Evolutionary conservation across 1,284 basidiomycete species (phyloP).

Genomic region (Sanghuangporus baumii): DNA sequence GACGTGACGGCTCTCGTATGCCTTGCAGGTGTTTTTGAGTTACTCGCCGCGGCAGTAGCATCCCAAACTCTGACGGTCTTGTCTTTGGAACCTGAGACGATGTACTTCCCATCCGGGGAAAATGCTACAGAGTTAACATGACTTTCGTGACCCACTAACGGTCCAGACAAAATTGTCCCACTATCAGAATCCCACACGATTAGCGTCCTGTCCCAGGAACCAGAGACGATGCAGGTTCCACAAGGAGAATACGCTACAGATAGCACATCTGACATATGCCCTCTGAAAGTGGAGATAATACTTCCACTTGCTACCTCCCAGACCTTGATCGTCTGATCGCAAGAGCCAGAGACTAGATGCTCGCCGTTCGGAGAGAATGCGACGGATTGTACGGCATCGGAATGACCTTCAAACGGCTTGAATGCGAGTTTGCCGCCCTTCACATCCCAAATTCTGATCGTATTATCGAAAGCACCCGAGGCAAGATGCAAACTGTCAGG

Average conservation of each 20-base stretch:
- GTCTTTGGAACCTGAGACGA: background rate
- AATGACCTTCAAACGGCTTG: slow-evolving; percentile 8
- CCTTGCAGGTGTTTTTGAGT: background rate
- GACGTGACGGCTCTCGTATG: background rate
- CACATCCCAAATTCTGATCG: slow-evolving; percentile 17
- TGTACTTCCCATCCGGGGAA: background rate
- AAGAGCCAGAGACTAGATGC: background rate
- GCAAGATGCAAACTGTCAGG: background rate
- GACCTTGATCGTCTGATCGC: slow-evolving; percentile 15
- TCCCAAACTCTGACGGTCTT: slow-evolving; percentile 1
- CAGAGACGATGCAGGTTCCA: slow-evolving; percentile 8
- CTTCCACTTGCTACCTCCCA: slow-evolving; percentile 13
- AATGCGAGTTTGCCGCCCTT: background rate
- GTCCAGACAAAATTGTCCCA: background rate
- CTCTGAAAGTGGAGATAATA: background rate
- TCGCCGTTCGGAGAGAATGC: slow-evolving; percentile 3
- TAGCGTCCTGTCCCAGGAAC: slow-evolving; percentile 5
- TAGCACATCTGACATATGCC: slow-evolving; percentile 2
- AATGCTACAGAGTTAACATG: background rate
- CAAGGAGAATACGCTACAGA: slow-evolving; percentile 11
- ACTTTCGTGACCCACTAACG: background rate
- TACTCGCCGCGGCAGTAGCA: background rate
- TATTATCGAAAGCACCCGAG: background rate
- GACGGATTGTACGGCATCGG: slow-evolving; percentile 2
- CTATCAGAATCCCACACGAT: slow-evolving; percentile 8